Base-by-base conservation (phyloP, 495 filamentous ascomycete genomes). In the Penicillium samsonianum region DNA sequence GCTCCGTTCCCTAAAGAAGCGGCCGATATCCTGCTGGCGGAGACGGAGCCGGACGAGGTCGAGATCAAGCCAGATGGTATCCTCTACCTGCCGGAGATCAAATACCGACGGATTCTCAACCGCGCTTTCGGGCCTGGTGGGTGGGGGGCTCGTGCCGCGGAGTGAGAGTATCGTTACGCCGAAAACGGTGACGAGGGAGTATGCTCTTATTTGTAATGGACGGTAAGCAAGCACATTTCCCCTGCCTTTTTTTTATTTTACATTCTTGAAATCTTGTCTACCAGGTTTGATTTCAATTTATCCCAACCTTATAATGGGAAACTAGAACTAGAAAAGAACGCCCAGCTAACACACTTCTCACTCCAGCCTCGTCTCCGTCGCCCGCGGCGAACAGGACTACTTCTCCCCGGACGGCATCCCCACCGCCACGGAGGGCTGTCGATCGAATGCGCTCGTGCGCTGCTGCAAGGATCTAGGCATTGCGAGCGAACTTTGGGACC, bases 401-500 rank as follows among this genome's bases (percentile, higher is more conserved):
- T 98, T 98, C 74, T 85, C 83, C 51, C 86, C 90, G 12, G 91
- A 96, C 53, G 90, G 90, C 45, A 94, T 98, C 57, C 91, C 94
- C n/a, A 98, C 92, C 2, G 94, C 95, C 0, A 92, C 92, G 30
- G 94, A 98, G 72, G 94, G 94, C 19, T 96, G 91, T 78, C 95
- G 96, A 71, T 96, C 91, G 17, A 98, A 98, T 71, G 94, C 94
- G 19, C 80, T 98, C 53, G 90, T 96, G 80, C 88, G 94, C 23
- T 96, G 91, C 78, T 98, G 95, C 77, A 98, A 98, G 76, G 94
- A 98, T 72, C 81, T 98, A 22, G 94, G 94, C 12, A 88, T 98
- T 53, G 95, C 92, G 3, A 91, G 87, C 62, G 94, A 98, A 73
- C 78, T 98, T 40, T 98, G 94, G 94, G 94, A 98, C 76, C 94